Evolutionary conservation across 176 grass and related monocot species (phyloP), one percentile per base, ranked within the genome.

Genomic region (Raddia guianensis): DNA sequence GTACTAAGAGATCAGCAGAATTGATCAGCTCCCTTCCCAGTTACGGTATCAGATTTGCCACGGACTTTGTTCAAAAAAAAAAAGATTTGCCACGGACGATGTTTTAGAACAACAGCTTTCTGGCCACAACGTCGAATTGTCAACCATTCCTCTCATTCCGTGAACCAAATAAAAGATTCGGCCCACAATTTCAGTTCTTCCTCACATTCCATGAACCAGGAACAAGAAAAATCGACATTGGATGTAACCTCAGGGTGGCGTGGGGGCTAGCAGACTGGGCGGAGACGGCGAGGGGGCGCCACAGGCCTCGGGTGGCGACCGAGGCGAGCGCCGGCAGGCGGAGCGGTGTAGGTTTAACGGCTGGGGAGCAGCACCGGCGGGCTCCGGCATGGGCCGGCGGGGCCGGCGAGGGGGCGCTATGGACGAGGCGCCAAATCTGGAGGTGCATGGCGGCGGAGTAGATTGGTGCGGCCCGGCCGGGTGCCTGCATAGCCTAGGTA

Each of bases 351-450:
- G 63, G 8, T 46, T 63, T 55, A 12, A 5, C 5, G 1, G 66
- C 55, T 14, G 15, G 12, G 12, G 27, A n/a, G 43, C 9, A 2
- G 82, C 21, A 37, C 56, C 71, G 3, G 8, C 34, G 8, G 33
- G 54, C 76, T 48, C 76, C 76, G 63, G 56, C 56, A 49, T 42
- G 72, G 77, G 81, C 57, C 71, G 76, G 70, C 64, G 48, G 66
- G 18, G 18, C 49, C 49, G 66, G 27, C 37, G 40, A 49, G 63
- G 19, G 48, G 82, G 87, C 82, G 76, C 52, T 44, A 77, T 64
- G 87, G 49, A 85, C 64, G 77, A 85, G 71, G 49, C 87, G 71
- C 82, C 70, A 67, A 46, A 89, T 34, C 21, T 68, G 87, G 70
- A 48, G 70, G 35, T 70, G 58, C 87, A 89, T 89, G 50, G 82